Evolutionary conservation across 352 stramenopile genomes (phyloP), one percentile per base, ranked within the genome.

Genomic region (Phytopythium delawarense): DNA sequence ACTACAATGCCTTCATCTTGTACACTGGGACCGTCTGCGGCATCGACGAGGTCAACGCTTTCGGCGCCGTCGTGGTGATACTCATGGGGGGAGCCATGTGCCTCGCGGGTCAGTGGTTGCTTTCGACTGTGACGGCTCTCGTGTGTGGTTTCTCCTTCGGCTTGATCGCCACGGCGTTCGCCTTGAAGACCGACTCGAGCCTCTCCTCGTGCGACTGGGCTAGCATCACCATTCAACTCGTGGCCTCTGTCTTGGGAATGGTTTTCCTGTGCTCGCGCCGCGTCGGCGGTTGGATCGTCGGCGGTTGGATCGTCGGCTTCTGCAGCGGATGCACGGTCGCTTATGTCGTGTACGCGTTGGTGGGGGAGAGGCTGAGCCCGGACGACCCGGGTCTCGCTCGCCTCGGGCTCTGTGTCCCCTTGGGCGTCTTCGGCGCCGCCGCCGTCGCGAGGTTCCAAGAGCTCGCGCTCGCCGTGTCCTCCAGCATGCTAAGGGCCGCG

Each of bases 71-170:
- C 40, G 59, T 75, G 30, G 52, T 61, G 42, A 75, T 71, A 13
- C 63, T 65, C 18, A n/a, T 71, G 18, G 75, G 73, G 12, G 60
- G 70, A 12, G 37, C 76, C 66, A 76, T 66, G 32, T 79, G 71
- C 45, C 40, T 78, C 2, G 55, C 59, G 2, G 21, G 45, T 23
- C 15, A 52, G 7, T 9, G 45, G 45, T 8, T 52, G 20, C 45
- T 52, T 8, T 4, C 11, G 4, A 11, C 35, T 16, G 21, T n/a
- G 18, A 34, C 21, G 25, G 11, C 45, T 23, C 8, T 34, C 23
- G 45, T 23, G 45, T 52, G 21, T 15, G 13, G 44, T 11, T 52
- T 32, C 21, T 7, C 6, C 21, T 3, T 34, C 5, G 21, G 21
- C 0, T 23, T 23, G 12, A 23, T 52, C 35, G 7, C 9, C 5